A percentile compares a stretch with the other conserved stretches of the same genome.
Conservation (phyloP, 1,139 yeast genomes). For the Diutina siamensis region DNA sequence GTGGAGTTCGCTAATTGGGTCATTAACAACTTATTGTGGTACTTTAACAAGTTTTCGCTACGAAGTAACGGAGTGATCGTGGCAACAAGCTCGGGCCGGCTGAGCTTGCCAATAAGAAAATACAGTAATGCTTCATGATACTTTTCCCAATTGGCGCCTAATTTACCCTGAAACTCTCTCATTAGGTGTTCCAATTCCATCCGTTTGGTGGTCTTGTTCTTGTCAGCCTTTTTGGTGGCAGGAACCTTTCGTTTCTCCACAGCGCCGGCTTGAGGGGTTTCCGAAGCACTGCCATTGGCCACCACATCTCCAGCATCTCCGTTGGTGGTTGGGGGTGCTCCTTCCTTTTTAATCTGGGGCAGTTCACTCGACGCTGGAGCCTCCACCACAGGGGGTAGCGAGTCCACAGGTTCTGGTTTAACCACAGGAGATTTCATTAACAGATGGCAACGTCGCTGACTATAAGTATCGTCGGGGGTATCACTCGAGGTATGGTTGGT, state of each 20-base stretch:
- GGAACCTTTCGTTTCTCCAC: slow-evolving; percentile 15
- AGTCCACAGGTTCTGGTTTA: neutral
- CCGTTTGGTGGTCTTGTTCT: slow-evolving; percentile 26
- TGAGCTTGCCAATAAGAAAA: slow-evolving; percentile 68
- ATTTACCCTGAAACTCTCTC: slow-evolving; percentile 54
- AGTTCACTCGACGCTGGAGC: neutral
- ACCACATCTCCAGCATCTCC: neutral
- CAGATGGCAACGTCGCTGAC: too few relatives aligned
- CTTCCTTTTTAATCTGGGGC: neutral
- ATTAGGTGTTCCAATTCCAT: slow-evolving; percentile 65
- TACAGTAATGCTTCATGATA: slow-evolving; percentile 72
- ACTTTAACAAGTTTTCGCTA: slow-evolving; percentile 30
- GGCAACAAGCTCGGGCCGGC: slow-evolving; percentile 60
- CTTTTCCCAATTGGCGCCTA: slow-evolving; percentile 77
- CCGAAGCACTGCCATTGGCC: neutral
- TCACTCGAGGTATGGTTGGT: too few relatives aligned
- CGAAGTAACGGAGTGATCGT: slow-evolving; percentile 40
- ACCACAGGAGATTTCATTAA: neutral
- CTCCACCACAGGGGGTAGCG: too few relatives aligned
- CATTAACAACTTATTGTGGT: slow-evolving; percentile 75
- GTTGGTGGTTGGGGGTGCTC: neutral
- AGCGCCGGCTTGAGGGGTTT: neutral
- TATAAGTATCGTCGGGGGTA: too few relatives aligned
- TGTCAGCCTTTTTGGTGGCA: slow-evolving; percentile 21
- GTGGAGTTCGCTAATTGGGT: slow-evolving; percentile 79